Evolutionary conservation across 352 stramenopile genomes (phyloP).

Genomic region (Pythium insidiosum): DNA sequence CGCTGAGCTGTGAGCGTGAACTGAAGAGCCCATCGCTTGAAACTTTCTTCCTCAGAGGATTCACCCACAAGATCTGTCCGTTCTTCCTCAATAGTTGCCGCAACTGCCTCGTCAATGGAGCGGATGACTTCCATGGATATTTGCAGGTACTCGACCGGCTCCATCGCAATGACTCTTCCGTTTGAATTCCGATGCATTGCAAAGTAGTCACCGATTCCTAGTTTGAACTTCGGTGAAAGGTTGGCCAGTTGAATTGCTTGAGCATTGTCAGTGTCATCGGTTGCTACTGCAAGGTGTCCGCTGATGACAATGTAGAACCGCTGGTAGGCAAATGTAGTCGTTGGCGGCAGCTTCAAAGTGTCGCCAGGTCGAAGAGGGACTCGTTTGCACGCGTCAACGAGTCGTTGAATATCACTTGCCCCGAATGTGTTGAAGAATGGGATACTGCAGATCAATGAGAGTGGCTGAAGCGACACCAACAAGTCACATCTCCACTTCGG

Average conservation of each 20-base stretch:
- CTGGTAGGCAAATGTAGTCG: conserved; percentile 15
- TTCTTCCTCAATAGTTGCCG: conserved; percentile 28
- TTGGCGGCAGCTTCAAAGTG: conserved; percentile 21
- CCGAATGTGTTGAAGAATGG: conserved; percentile 69
- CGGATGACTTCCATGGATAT: conserved; percentile 35
- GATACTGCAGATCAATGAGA: conserved; percentile 67
- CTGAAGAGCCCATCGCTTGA: conserved; percentile 65
- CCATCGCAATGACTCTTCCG: conserved; percentile 62
- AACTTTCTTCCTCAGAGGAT: conserved; percentile 56
- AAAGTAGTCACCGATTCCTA: conserved; percentile 71
- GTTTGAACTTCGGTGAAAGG: conserved; percentile 41
- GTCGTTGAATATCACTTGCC: conserved; percentile 34
- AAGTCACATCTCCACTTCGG: neutral
- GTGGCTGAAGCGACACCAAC: conserved; percentile 21
- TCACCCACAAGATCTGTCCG: conserved; percentile 26
- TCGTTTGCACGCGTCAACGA: conserved; percentile 36
- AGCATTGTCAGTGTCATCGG: conserved; percentile 23
- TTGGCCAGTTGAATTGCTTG: conserved; percentile 38
- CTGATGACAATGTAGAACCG: conserved; percentile 63
- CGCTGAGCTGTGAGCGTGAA: conserved; percentile 42
- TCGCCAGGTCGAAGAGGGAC: conserved; percentile 44
- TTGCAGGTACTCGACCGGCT: conserved; percentile 49
- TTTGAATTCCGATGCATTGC: conserved; percentile 24
- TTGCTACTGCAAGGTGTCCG: conserved; percentile 35
- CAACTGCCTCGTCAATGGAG: conserved; percentile 3